Evolutionary conservation across 352 stramenopile species (phyloP).

Genomic region (Pythium phragmiticola): DNA sequence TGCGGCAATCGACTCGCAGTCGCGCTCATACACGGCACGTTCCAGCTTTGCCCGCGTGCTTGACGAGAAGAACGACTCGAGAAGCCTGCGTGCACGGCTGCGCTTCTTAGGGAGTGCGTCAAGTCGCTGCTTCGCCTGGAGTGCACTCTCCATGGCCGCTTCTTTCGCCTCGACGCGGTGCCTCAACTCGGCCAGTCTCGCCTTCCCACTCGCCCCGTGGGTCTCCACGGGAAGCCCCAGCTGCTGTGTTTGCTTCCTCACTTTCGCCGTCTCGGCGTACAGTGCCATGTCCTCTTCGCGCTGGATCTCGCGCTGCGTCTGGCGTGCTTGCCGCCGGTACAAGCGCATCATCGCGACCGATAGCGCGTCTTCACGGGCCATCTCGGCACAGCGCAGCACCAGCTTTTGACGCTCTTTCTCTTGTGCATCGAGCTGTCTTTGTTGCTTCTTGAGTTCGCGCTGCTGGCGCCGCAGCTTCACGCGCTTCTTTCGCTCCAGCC

Average conservation of each 20-base stretch:
- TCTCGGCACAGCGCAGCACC: slow-evolving; percentile 39
- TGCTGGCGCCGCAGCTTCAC: slow-evolving; percentile 44
- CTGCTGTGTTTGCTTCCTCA: slow-evolving; percentile 28
- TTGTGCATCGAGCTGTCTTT: slow-evolving; percentile 28
- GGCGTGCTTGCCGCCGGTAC: slow-evolving; percentile 25
- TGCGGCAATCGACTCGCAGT: slow-evolving; percentile 40
- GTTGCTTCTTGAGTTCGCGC: slow-evolving; percentile 39
- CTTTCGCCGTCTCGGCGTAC: slow-evolving; percentile 28
- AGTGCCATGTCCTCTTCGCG: slow-evolving; percentile 41
- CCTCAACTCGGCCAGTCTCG: slow-evolving; percentile 37
- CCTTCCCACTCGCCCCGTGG: slow-evolving; percentile 25
- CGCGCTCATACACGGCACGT: slow-evolving; percentile 35
- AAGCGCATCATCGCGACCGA: slow-evolving; percentile 42
- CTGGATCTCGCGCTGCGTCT: slow-evolving; percentile 13
- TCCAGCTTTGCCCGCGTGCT: slow-evolving; percentile 48
- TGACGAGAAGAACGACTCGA: slow-evolving; percentile 34
- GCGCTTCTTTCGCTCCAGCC: slow-evolving; percentile 48
- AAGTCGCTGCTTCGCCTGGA: slow-evolving; percentile 37
- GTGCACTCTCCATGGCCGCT: slow-evolving; percentile 22
- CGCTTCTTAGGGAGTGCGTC: slow-evolving; percentile 43
- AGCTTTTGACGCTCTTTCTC: slow-evolving; percentile 38
- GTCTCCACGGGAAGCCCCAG: slow-evolving; percentile 41
- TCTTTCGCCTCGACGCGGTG: slow-evolving; percentile 38
- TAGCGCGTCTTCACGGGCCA: slow-evolving; percentile 50
- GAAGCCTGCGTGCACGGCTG: slow-evolving; percentile 29